These are phyloP conservation scores for Vigna nakashimae DNA, from an alignment of 306 rosid genomes.

Conservation along the genomic window DNA sequence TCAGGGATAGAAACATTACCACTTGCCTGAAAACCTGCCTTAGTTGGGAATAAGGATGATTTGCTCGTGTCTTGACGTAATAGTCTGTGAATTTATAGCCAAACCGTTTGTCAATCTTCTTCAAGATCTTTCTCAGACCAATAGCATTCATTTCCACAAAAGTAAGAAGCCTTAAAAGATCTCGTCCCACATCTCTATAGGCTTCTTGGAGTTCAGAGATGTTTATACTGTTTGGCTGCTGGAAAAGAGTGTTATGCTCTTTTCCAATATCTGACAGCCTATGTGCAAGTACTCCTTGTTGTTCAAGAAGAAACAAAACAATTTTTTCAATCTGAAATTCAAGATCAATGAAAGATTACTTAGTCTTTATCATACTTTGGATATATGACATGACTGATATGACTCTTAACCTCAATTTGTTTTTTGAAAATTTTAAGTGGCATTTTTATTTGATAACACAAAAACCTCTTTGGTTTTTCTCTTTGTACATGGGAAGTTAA, in stretches of 20 bases:
- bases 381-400: too few species aligned
- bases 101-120: conserved; percentile 91
- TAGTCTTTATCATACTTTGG: neutral
- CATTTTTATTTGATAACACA: neutral
- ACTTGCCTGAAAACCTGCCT: conserved; percentile 96
- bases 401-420: neutral
- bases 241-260: conserved; percentile 60
- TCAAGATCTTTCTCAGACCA: conserved; percentile 96
- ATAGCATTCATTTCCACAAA: conserved; percentile 92
- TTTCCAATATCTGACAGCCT: conserved; percentile 70
- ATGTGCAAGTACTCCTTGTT: conserved; percentile 91
- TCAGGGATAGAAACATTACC: conserved; percentile 61
- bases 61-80: conserved; percentile 93
- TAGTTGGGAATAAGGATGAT: conserved; percentile 97
- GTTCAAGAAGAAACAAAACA: conserved; percentile 87
- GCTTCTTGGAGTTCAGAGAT: conserved; percentile 68
- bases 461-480: neutral
- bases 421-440: neutral
- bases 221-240: conserved; percentile 64
- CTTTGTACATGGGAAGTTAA: neutral
- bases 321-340: conserved; percentile 78
- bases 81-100: conserved; percentile 87
- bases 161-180: conserved; percentile 82
- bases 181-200: conserved; percentile 79
- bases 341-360: conserved; percentile 25